phyloP scores from a whole-genome alignment of 2,329 filamentous ascomycete genomes.

The Diaporthe humulicola region DNA sequence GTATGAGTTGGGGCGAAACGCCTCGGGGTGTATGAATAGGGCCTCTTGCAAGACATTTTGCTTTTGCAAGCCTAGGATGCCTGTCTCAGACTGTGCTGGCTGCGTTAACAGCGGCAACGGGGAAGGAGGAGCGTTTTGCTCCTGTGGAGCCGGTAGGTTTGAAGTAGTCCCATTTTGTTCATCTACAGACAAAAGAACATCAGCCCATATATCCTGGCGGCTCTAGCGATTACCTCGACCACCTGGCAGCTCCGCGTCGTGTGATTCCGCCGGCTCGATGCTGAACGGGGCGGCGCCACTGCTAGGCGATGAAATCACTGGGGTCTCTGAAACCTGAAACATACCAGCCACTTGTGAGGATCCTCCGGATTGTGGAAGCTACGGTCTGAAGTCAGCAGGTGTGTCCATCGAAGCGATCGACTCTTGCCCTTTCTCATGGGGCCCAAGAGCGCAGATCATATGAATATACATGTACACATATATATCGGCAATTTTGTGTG shows the following conservation, averaged over 20 bases:
- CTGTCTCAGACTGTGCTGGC: slow-evolving; percentile 4
- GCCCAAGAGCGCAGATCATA: not conserved
- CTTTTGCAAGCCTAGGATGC: slow-evolving; percentile 21
- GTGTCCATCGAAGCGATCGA: not conserved
- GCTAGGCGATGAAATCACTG: not conserved
- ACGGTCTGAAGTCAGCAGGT: not conserved
- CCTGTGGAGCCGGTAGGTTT: slow-evolving; percentile 15
- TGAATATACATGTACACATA: not conserved
- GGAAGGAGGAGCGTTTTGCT: slow-evolving; percentile 37
- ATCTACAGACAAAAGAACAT: slow-evolving; percentile 41
- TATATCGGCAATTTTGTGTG: not conserved
- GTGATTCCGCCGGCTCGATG: slow-evolving; percentile 17
- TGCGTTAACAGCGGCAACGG: slow-evolving; percentile 39
- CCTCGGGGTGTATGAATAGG: slow-evolving; percentile 63
- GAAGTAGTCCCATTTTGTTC: slow-evolving; percentile 37
- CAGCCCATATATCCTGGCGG: slow-evolving; percentile 41
- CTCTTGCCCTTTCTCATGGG: not conserved
- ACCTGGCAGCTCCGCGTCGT: slow-evolving; percentile 30
- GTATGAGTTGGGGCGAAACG: slow-evolving; percentile 72
- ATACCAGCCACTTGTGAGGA: slow-evolving; percentile 35
- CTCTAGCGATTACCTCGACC: slow-evolving; percentile 33
- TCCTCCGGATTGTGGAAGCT: slow-evolving; percentile 18
- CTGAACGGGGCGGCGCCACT: slow-evolving; percentile 22
- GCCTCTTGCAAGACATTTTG: slow-evolving; percentile 39
- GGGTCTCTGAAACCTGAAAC: slow-evolving; percentile 23